A percentile compares a stretch with the other conserved stretches of the same genome.
Conservation (phyloP, 345 rosid species). For the Lepidium sativum region DNA sequence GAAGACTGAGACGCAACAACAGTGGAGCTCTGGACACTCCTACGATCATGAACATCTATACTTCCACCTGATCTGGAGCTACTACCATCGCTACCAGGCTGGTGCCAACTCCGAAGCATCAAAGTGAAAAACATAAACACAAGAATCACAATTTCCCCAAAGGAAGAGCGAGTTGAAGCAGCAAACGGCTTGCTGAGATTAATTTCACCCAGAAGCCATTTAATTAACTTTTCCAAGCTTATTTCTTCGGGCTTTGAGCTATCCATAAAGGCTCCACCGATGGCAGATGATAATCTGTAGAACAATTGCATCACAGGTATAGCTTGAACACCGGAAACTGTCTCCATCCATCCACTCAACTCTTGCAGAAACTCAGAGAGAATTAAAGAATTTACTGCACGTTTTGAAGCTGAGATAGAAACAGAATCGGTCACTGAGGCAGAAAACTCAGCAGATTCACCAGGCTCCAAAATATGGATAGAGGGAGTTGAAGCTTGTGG, state of each 20-base stretch:
- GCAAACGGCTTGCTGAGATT: slow-evolving; percentile 63
- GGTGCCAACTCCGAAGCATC: slow-evolving; percentile 99
- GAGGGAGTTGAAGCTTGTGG: slow-evolving; percentile 66
- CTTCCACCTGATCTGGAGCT: slow-evolving; percentile 41
- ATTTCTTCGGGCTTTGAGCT: slow-evolving; percentile 76
- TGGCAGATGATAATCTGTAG: slow-evolving; percentile 92
- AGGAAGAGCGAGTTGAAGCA: slow-evolving; percentile 56
- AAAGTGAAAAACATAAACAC: slow-evolving; percentile 97
- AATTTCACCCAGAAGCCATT: slow-evolving; percentile 86
- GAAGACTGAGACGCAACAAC: slow-evolving; percentile 47
- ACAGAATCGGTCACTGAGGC: slow-evolving; percentile 60
- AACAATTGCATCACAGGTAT: slow-evolving; percentile 94
- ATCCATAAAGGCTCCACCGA: slow-evolving; percentile 92
- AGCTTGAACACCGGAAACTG: slow-evolving; percentile 75
- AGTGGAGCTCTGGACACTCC: slow-evolving; percentile 36
- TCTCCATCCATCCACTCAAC: slow-evolving; percentile 92
- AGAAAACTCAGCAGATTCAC: slow-evolving; percentile 75
- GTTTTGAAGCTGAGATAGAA: slow-evolving; percentile 90
- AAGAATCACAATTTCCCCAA: slow-evolving; percentile 86
- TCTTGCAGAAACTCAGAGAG: slow-evolving; percentile 86
- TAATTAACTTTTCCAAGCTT: slow-evolving; percentile 74
- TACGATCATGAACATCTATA: slow-evolving; percentile 56
- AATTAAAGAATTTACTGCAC: slow-evolving; percentile 87
- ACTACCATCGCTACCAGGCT: slow-evolving; percentile 75
- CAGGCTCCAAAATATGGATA: slow-evolving; percentile 90